Evolutionary conservation across 73 alveolate genomes (phyloP).

Genomic region (Durusdinium trenchii): DNA sequence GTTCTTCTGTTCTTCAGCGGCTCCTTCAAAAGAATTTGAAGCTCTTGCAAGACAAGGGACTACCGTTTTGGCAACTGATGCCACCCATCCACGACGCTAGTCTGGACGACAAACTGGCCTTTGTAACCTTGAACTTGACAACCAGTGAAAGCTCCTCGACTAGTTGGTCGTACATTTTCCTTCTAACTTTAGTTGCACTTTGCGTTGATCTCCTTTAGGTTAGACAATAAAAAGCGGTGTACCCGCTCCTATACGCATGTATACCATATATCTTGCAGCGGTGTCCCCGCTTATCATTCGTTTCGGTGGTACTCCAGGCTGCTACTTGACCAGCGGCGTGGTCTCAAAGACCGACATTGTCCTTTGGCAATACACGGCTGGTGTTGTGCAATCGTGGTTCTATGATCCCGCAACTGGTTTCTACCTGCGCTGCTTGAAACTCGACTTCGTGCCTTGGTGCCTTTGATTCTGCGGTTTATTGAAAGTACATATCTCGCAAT

Average conservation of each 20-base stretch:
- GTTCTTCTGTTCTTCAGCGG: neutral
- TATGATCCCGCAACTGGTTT: neutral
- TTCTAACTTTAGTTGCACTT: no score
- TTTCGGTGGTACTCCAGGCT: no score
- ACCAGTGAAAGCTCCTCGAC: neutral
- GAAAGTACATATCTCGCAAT: no score
- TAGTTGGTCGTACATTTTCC: neutral
- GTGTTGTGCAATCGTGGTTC: neutral
- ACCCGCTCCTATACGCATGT: no score
- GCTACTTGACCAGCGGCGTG: neutral
- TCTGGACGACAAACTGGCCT: neutral
- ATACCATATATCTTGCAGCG: no score
- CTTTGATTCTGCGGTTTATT: no score
- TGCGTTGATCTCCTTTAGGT: no score
- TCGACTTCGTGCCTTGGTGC: neutral
- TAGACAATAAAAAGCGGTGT: no score
- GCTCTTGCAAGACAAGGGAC: neutral
- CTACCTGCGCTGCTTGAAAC: neutral
- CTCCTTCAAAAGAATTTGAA: neutral
- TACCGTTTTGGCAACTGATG: neutral
- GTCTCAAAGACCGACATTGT: neutral
- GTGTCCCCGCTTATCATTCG: no score
- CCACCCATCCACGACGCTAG: neutral
- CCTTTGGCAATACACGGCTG: neutral
- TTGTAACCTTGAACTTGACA: neutral